Evolutionary conservation across 768 basidiomycete genomes (phyloP).

Genomic region (Austroboletus festivus): DNA sequence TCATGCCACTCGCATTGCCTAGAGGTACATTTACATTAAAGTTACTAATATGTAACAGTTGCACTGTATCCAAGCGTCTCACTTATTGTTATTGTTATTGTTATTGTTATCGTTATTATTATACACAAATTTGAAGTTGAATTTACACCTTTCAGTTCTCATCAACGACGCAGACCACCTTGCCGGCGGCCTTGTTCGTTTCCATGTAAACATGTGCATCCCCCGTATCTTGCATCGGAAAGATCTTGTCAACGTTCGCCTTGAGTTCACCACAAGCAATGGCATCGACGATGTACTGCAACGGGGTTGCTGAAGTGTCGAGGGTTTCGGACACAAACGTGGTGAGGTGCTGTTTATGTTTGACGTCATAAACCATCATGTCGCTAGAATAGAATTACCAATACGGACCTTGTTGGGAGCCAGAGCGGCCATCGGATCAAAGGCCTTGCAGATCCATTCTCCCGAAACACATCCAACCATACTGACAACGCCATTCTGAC

Average conservation of each 20-base stretch:
- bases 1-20: slow-evolving; percentile 5
- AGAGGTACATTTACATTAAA: slow-evolving; percentile 15
- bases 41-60: slow-evolving; percentile 18
- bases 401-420: no score
- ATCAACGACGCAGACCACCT: not conserved
- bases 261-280: not conserved
- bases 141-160: not conserved
- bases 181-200: not conserved
- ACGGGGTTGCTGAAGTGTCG: not conserved
- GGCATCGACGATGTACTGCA: not conserved
- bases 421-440: not conserved
- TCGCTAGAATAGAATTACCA: not conserved
- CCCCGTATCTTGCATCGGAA: not conserved
- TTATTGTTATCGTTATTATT: no score
- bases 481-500: not conserved
- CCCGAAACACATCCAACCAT: not conserved
- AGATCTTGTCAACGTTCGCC: not conserved
- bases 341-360: not conserved
- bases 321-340: not conserved
- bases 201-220: not conserved
- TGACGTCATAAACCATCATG: not conserved
- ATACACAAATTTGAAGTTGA: no score
- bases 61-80: not conserved
- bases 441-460: not conserved
- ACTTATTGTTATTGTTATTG: not conserved